A percentile compares a stretch with the other conserved stretches of the same genome.
phyloP scores from a whole-genome alignment of 305 asterid genomes.

The Fraxinus albicans region DNA sequence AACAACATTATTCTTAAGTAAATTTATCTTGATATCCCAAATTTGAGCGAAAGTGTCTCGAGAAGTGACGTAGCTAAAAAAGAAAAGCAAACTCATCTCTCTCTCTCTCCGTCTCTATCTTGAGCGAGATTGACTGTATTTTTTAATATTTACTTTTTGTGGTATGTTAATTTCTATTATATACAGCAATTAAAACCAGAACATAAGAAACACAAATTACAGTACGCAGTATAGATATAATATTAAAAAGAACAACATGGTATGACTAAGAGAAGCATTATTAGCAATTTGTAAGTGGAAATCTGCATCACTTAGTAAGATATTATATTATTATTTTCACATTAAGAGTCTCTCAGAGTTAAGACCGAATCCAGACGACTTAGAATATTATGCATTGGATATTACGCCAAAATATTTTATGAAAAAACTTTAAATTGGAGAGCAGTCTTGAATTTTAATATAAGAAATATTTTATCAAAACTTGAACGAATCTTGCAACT shows the following conservation, averaged over 20 bases:
- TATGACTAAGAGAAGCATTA: conserved; percentile 3
- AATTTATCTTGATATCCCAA: not conserved
- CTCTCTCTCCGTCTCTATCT: too few relatives aligned
- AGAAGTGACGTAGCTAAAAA: not conserved
- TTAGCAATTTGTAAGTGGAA: not conserved
- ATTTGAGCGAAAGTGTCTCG: not conserved
- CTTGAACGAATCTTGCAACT: not conserved
- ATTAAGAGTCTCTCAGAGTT: not conserved
- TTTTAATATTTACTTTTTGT: not conserved
- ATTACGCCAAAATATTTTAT: not conserved
- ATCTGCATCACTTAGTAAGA: not conserved
- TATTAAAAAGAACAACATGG: not conserved
- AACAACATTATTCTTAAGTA: not conserved
- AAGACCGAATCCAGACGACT: not conserved
- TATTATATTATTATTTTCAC: not conserved
- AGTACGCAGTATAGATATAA: not conserved
- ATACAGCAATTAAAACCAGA: not conserved
- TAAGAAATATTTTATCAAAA: not conserved
- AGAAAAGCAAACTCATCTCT: not conserved
- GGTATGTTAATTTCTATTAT: not conserved
- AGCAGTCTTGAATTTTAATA: not conserved
- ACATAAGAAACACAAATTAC: not conserved
- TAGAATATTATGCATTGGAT: not conserved
- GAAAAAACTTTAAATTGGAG: not conserved
- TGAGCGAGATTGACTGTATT: not conserved